A percentile compares a stretch with the other conserved stretches of the same genome.
Evolutionary conservation across 768 basidiomycete species (phyloP).

Genomic region (Leucosporidium yakuticum): DNA sequence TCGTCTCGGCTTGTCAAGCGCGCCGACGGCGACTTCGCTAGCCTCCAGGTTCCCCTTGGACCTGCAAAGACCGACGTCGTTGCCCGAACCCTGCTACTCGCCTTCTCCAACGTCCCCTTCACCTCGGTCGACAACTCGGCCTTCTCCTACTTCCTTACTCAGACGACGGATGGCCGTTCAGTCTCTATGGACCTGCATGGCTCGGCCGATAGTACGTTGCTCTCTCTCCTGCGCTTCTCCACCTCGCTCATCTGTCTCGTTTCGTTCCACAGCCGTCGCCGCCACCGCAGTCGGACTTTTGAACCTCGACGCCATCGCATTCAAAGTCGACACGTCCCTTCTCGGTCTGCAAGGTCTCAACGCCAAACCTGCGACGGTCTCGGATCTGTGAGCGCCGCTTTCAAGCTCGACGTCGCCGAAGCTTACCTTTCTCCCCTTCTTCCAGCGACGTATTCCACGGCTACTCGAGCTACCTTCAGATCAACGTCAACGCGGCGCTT

Average conservation of each 20-base stretch:
- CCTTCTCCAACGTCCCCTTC: conserved; percentile 59
- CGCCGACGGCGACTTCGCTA: conserved; percentile 52
- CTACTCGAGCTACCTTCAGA: conserved; percentile 60
- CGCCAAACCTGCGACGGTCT: conserved; percentile 55
- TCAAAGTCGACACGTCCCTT: conserved; percentile 57
- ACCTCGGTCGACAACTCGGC: conserved; percentile 50
- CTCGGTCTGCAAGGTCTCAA: conserved; percentile 61
- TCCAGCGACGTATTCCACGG: conserved; percentile 47
- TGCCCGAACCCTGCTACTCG: conserved; percentile 56
- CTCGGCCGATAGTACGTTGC: conserved; percentile 13
- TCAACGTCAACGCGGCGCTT: conserved; percentile 57
- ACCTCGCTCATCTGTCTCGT: too few relatives aligned
- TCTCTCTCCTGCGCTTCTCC: neutral
- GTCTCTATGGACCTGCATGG: conserved; percentile 20
- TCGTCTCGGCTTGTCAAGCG: conserved; percentile 5
- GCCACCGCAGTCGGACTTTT: conserved; percentile 63
- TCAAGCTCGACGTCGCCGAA: neutral
- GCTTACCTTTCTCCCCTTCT: neutral
- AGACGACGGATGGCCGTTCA: conserved; percentile 42
- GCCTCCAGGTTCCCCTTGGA: conserved; percentile 56
- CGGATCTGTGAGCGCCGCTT: conserved; percentile 56
- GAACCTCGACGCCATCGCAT: conserved; percentile 53
- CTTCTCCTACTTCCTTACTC: conserved; percentile 59
- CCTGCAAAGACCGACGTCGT: conserved; percentile 59
- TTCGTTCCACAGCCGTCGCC: conserved; percentile 41